Evolutionary conservation across 2,329 filamentous ascomycete genomes (phyloP), one percentile per base, ranked within the genome.

Genomic region (Furcasterigmium sp.): DNA sequence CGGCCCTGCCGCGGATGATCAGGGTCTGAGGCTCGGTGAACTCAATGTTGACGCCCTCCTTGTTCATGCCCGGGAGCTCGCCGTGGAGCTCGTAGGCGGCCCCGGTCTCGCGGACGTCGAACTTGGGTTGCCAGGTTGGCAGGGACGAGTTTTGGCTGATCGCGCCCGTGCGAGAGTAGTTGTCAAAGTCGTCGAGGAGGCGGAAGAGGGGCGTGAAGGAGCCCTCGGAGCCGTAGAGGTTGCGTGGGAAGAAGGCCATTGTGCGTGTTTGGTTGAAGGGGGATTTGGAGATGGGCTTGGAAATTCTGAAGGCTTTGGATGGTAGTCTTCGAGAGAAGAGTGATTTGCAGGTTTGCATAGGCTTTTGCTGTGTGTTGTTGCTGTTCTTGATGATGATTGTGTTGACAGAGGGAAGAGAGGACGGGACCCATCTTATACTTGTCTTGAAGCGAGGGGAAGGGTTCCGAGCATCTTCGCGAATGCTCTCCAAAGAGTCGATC

Each of bases 1-100:
- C 85, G 44, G 80, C 75, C 50, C 73, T 79, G 56, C 87, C 87
- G 45, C 78, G 79, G 60, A 93, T 72, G 49, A 80, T 73, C 36
- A 91, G 68, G 14, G 85, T 90, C 66, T 87, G 82, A 34, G 76
- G 71, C 58, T 91, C 86, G 45, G 80, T 82, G 72, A 91, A 91
- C 58, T 91, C 86, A 59, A 91, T 85, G 59, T 76, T 70, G 57
- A 93, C 70, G 56, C 90, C 72, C 53, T 87, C 80, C 67, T 87
- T 85, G 50, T 78, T 76, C 53, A 91, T 72, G 43, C 87, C 87
- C 0, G 87, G 84, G 7, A 91, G 78, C 64, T 91, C 87, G 55
- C 87, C 87, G 55, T 91, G 80, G 17, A 91, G 82, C 64, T 91
- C 83, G 59, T 89, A 91, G 49, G 70, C 61, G 7, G 79, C 66